Base-by-base conservation (phyloP, 129 eudicot genomes). In the Cynara cardunculus region DNA sequence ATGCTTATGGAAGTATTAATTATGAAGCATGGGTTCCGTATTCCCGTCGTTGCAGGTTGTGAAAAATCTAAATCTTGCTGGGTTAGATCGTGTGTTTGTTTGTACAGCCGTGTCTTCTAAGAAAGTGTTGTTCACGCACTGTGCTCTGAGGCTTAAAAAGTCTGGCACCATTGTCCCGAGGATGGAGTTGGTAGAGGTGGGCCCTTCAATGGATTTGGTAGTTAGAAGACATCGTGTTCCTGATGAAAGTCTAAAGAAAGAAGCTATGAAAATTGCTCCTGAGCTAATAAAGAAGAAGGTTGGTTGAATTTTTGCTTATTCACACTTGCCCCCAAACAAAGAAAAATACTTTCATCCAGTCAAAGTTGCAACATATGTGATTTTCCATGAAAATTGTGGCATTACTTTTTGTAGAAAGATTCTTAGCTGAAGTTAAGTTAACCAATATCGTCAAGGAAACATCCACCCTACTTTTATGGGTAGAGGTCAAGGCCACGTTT, bases 171-270 rank as follows among this genome's bases (percentile, higher is more conserved):
- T 82, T 49, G 94, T 95, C 12, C 99, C 97, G 3, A 88, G 85
- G 71, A 88, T 95, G 79, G 99, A 95, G 87, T 85, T 95, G 77
- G 92, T 92, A 31, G 99, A 95, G 85, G 99, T 92, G 65, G 97
- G 99, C 49, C 99, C 99, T 3, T 89, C 99, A 13, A 95, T 95
- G 99, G 99, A 95, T 89, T 84, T 95, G 89, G 92, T 95, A 26
- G 87, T 90, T 62, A 86, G 99, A 71, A 80, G 99, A 82, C 93
- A 95, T 71, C 97, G 97, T 80, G 86, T 79, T 35, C 97, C 99
- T 76, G 92, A 90, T 74, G 97, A 92, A 69, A 80, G 93, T 62
- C 34, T 95, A 65, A 85, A 75, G 86, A 95, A 90, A 73, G 97
- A 92, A 87, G 89, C 97, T 71, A 85, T 90, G 97, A 95, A 88